Evolutionary conservation across 352 stramenopile genomes (phyloP).

Genomic region (Phytophthora colocasiae): DNA sequence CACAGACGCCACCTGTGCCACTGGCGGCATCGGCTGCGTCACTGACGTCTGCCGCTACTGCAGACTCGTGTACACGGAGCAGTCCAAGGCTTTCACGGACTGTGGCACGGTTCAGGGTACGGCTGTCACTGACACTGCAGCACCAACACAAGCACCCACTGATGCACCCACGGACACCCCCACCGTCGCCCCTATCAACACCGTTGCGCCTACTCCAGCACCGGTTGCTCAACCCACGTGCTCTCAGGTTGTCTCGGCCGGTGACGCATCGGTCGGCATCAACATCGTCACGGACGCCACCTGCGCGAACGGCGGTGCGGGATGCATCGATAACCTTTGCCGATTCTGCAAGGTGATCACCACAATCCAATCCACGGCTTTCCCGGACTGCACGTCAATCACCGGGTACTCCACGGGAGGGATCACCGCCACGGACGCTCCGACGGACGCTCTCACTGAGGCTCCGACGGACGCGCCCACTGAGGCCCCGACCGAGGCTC

Average conservation of each 20-base stretch:
- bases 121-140: background rate
- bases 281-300: slow-evolving; percentile 37
- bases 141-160: background rate
- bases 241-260: slow-evolving; percentile 29
- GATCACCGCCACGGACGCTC: background rate
- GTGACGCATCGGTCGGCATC: slow-evolving; percentile 36
- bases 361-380: slow-evolving; percentile 31
- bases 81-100: slow-evolving; percentile 36
- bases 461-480: background rate
- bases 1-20: slow-evolving; percentile 30
- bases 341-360: slow-evolving; percentile 45
- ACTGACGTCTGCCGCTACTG: slow-evolving; percentile 42
- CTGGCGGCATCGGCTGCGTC: slow-evolving; percentile 43
- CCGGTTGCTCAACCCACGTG: slow-evolving; percentile 4
- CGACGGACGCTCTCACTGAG: slow-evolving; percentile 2
- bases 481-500: background rate
- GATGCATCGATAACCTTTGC: slow-evolving; percentile 45
- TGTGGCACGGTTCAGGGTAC: slow-evolving; percentile 21
- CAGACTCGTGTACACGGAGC: slow-evolving; percentile 27
- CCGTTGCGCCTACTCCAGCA: slow-evolving; percentile 2
- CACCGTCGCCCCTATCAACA: background rate
- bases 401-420: slow-evolving; percentile 6
- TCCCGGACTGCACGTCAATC: slow-evolving; percentile 29
- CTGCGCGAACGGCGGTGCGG: slow-evolving; percentile 37
- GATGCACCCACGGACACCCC: slow-evolving; percentile 1